A percentile compares a stretch with the other conserved stretches of the same genome.
Conservation (phyloP, 441 rosid species). For the Syzygium malaccense region DNA sequence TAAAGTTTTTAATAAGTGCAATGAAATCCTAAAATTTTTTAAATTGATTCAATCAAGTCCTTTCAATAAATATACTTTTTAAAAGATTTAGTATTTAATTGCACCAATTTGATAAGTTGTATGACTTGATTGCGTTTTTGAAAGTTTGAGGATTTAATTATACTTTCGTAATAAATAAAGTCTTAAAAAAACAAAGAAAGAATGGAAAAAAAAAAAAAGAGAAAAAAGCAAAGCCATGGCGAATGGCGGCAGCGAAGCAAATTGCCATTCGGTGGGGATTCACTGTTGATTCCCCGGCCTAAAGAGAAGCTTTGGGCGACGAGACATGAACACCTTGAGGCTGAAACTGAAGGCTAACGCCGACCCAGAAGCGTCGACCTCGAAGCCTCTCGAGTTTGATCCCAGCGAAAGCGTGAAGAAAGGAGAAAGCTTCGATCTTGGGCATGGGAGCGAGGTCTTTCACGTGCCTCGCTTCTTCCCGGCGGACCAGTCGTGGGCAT, state of each 20-base stretch:
- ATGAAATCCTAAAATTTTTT: too few relatives aligned
- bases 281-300: neutral
- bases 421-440: constrained; percentile 38
- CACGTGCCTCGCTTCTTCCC: constrained; percentile 46
- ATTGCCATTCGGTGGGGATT: neutral
- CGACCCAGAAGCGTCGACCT: neutral
- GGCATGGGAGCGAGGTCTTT: constrained; percentile 56
- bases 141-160: too few relatives aligned
- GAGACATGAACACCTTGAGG: neutral
- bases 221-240: too few relatives aligned
- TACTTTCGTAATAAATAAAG: neutral
- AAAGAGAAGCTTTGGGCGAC: neutral
- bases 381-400: neutral
- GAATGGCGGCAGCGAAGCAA: neutral
- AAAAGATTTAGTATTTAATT: too few relatives aligned
- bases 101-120: too few relatives aligned
- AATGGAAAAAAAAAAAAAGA: neutral
- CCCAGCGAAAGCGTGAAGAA: neutral
- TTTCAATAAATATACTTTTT: too few relatives aligned
- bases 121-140: too few relatives aligned
- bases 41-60: too few relatives aligned
- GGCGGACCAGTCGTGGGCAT: constrained; percentile 45
- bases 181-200: neutral
- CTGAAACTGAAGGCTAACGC: neutral
- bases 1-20: too few relatives aligned